Evolutionary conservation across 2,329 filamentous ascomycete genomes (phyloP), one percentile per base, ranked within the genome.

Genomic region (Fusarium begoniae): DNA sequence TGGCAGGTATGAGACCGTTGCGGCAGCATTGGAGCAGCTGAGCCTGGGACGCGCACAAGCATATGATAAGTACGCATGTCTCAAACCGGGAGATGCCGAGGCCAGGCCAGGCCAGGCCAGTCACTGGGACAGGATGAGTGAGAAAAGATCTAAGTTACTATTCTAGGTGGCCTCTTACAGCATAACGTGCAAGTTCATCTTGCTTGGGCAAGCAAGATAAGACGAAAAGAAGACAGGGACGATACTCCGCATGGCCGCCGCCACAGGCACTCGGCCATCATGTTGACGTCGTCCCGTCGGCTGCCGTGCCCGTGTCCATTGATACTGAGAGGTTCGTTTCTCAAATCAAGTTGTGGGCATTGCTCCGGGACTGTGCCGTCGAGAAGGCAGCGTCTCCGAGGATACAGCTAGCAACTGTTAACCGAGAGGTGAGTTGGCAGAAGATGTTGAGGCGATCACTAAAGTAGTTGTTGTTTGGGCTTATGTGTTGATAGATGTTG

Each of bases 51-150:
- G 53, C 66, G 63, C 66, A 57, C 50, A 60, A 55, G 55, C 59
- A 63, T 62, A 64, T 54, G 62, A 59, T 66, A 63, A 73, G 70
- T 69, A 67, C 64, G 66, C 67, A 67, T 66, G 66, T 69, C 57
- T 72, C 43, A 45, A 69, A 61, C 75, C 76, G 76, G 76, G 72
- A 75, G 69, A 70, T 78, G 58, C 76, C 76, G 76, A 78, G 63
- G 54, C 64, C 60, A 78, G 63, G 51, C 64, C 60, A 74, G 68
- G 48, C 64, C 60, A 78, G 65, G 48, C 64, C 60, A 71, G 68
- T 41, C 60, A 62, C 61, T 69, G 58, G 60, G 37, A 54, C 28
- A 28, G 22, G 24, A 63, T 28, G 56, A 64, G 65, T 63, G 53
- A 61, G 48, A 57, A 32, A 32, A n/a, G 43, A 58, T 55, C 66